Evolutionary conservation across 179 eudicot genomes (phyloP).

Genomic region (Silene coronaria): DNA sequence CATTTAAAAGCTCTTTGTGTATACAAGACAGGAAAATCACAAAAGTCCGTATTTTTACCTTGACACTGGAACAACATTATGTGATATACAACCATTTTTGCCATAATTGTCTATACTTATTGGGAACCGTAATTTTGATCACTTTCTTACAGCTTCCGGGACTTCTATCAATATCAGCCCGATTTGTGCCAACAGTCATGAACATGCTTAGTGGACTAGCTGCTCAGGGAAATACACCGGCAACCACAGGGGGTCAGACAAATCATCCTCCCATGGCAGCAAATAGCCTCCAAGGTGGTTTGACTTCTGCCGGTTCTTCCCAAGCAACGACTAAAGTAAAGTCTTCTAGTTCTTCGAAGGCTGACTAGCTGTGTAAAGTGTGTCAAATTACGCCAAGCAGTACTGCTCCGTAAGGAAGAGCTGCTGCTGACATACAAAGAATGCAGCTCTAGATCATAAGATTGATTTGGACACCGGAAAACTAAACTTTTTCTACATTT

Average conservation of each 20-base stretch:
- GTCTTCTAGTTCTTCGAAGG: conserved; percentile 47
- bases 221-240: conserved; percentile 65
- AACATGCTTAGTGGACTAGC: conserved; percentile 82
- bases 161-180: conserved; percentile 73
- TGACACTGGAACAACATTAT: too few relatives aligned
- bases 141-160: conserved; percentile 74
- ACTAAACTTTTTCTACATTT: neutral
- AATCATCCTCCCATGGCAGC: conserved; percentile 41
- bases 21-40: too few relatives aligned
- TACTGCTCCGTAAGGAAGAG: conserved; percentile 16
- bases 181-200: conserved; percentile 83
- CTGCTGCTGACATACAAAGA: conserved; percentile 10
- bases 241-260: conserved; percentile 41
- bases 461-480: neutral
- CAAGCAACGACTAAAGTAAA: conserved; percentile 53
- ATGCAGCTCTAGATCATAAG: neutral
- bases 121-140: conserved; percentile 17
- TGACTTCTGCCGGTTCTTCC: conserved; percentile 51
- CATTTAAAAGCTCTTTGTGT: too few relatives aligned
- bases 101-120: neutral
- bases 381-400: neutral
- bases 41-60: too few relatives aligned
- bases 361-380: conserved; percentile 22
- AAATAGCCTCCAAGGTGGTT: conserved; percentile 34
- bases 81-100: too few relatives aligned